A percentile compares a stretch with the other conserved stretches of the same genome.
These are phyloP conservation scores for Ganoderma sinense DNA, from an alignment of 1,284 basidiomycete species.

Conservation along the genomic window DNA sequence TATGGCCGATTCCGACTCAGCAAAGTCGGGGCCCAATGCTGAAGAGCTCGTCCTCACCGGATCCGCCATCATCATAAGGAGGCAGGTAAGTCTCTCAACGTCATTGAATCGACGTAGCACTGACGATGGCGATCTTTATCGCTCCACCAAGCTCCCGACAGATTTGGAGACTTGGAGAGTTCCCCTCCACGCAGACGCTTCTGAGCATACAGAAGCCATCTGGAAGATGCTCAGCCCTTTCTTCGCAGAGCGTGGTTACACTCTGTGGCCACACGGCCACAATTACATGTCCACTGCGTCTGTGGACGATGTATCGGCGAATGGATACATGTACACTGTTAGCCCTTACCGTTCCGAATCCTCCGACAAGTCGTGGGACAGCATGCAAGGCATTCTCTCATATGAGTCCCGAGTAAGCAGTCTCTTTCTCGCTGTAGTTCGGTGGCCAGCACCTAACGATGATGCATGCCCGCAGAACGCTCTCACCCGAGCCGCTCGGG, in stretches of 20 bases:
- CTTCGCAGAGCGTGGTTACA: not conserved
- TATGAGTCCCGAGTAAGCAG: not conserved
- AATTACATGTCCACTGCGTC: not conserved
- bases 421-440: too few species aligned
- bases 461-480: constrained; percentile 1
- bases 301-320: not conserved
- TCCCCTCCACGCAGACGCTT: not conserved
- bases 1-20: too few species aligned
- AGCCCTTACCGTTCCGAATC: not conserved
- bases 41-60: too few species aligned
- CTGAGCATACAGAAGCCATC: not conserved
- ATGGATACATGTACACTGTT: not conserved
- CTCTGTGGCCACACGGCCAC: not conserved
- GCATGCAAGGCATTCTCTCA: not conserved
- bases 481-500: not conserved
- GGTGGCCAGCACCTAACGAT: not conserved
- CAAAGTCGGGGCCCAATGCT: too few species aligned
- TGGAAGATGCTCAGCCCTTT: not conserved
- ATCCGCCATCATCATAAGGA: too few species aligned
- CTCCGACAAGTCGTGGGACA: not conserved
- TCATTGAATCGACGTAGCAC: too few species aligned
- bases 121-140: too few species aligned
- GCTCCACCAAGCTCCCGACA: not conserved
- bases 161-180: not conserved
- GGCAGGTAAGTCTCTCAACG: too few species aligned